Percentiles rank a stretch among this genome's conserved stretches.
These are phyloP conservation scores for Elaeis oleifera DNA, from an alignment of 202 grass and related monocot genomes.

Conservation along the genomic window DNA sequence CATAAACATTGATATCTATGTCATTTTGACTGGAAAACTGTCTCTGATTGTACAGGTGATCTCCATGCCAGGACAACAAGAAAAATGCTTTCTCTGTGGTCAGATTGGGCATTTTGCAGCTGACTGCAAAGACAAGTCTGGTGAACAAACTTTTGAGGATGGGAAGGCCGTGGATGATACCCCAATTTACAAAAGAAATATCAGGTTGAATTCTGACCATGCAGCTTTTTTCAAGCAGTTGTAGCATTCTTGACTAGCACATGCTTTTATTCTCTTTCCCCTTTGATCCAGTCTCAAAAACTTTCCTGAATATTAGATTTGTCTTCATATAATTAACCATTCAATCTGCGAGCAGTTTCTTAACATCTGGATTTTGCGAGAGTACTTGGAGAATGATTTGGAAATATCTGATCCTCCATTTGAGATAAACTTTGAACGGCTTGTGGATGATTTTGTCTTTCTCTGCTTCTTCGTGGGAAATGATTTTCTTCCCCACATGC, in stretches of 20 bases:
- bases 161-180: conserved; percentile 48
- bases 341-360: conserved; percentile 64
- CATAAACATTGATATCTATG: no score
- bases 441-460: conserved; percentile 97
- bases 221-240: conserved; percentile 13
- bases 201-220: conserved; percentile 47
- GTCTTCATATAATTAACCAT: conserved; percentile 15
- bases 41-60: conserved; percentile 83
- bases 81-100: conserved; percentile 90
- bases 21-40: conserved; percentile 21
- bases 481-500: conserved; percentile 98
- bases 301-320: conserved; percentile 18
- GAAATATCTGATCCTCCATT: conserved; percentile 85
- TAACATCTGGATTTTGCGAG: conserved; percentile 88
- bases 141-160: conserved; percentile 26
- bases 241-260: background rate
- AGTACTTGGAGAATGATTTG: conserved; percentile 93
- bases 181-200: conserved; percentile 99
- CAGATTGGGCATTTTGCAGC: conserved; percentile 85
- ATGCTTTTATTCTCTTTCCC: background rate
- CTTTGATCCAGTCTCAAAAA: background rate
- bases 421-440: conserved; percentile 86
- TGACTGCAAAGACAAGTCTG: conserved; percentile 56
- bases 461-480: conserved; percentile 99
- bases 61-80: conserved; percentile 88